A percentile compares a stretch with the other conserved stretches of the same genome.
Evolutionary conservation across 208 protist genomes (phyloP).

Genomic region (Angomonas desouzai): DNA sequence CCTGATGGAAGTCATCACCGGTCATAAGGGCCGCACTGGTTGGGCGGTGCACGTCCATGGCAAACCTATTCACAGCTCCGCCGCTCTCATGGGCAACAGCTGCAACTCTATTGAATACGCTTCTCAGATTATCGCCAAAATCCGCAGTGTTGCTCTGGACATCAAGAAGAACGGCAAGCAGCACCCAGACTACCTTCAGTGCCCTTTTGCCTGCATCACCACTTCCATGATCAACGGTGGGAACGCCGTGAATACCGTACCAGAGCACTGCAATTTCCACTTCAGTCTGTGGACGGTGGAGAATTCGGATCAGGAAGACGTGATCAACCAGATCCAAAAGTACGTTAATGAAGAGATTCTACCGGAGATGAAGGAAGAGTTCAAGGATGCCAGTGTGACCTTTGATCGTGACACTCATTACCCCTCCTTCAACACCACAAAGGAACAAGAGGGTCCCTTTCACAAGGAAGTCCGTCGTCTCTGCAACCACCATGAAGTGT

Average conservation of each 20-base stretch:
- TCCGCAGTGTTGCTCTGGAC: slow-evolving; percentile 26
- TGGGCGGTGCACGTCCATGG: slow-evolving; percentile 35
- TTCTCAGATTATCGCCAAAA: slow-evolving; percentile 39
- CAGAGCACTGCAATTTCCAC: slow-evolving; percentile 36
- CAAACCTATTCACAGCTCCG: slow-evolving; percentile 48
- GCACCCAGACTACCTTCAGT: slow-evolving; percentile 21
- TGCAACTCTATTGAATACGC: slow-evolving; percentile 39
- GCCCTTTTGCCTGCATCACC: slow-evolving; percentile 24
- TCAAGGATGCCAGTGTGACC: slow-evolving; percentile 27
- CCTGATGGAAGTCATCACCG: slow-evolving; percentile 25
- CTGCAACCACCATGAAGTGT: neutral
- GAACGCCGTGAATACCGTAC: slow-evolving; percentile 48
- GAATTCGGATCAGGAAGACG: slow-evolving; percentile 16
- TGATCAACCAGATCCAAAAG: slow-evolving; percentile 24
- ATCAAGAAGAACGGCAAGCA: slow-evolving; percentile 16
- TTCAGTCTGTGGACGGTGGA: slow-evolving; percentile 40
- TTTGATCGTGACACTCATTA: slow-evolving; percentile 12
- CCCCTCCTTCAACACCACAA: slow-evolving; percentile 27
- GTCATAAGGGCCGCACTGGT: slow-evolving; percentile 26
- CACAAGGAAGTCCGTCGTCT: neutral
- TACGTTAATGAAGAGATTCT: slow-evolving; percentile 33
- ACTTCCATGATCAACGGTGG: slow-evolving; percentile 38
- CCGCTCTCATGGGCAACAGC: slow-evolving; percentile 34
- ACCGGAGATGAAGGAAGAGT: slow-evolving; percentile 43
- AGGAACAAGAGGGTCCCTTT: slow-evolving; percentile 2